A percentile compares a stretch with the other conserved stretches of the same genome.
These are phyloP conservation scores for Sporothrix pseudoabietina DNA, from an alignment of 2,329 filamentous ascomycete species.

Conservation along the genomic window DNA sequence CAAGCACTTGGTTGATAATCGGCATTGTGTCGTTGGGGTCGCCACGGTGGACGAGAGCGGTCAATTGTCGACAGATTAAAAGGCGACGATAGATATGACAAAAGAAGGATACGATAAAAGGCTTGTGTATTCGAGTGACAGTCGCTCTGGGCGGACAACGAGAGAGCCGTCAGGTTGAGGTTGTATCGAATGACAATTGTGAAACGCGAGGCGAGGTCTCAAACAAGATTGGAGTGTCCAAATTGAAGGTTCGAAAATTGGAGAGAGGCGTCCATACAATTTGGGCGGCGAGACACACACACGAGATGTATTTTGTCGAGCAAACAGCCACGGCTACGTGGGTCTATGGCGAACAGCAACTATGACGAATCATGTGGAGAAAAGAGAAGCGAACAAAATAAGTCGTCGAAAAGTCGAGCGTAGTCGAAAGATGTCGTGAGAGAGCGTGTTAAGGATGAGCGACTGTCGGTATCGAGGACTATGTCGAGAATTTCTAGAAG, in stretches of 20 bases:
- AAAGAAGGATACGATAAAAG: neutral
- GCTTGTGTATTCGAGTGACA: neutral
- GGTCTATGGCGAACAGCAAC: neutral
- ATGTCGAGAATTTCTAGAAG: neutral
- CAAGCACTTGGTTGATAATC: slow-evolving; percentile 37
- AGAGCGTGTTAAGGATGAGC: neutral
- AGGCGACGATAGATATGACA: neutral
- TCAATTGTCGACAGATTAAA: neutral
- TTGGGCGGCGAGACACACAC: neutral
- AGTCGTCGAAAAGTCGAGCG: neutral
- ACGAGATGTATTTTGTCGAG: neutral
- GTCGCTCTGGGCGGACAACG: neutral
- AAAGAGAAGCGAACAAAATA: neutral
- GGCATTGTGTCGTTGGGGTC: slow-evolving; percentile 35
- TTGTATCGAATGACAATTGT: neutral
- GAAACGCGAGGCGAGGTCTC: slow-evolving; percentile 23
- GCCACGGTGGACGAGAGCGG: neutral
- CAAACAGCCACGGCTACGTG: slow-evolving; percentile 11
- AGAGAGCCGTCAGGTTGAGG: neutral
- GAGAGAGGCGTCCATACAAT: neutral
- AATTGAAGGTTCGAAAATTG: neutral
- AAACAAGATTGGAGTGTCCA: neutral
- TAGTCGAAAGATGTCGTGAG: neutral
- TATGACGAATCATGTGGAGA: slow-evolving; percentile 21
- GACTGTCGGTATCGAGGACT: neutral